These are phyloP conservation scores for Phytophthora macrochlamydospora DNA, from an alignment of 352 stramenopile genomes.

Conservation along the genomic window DNA sequence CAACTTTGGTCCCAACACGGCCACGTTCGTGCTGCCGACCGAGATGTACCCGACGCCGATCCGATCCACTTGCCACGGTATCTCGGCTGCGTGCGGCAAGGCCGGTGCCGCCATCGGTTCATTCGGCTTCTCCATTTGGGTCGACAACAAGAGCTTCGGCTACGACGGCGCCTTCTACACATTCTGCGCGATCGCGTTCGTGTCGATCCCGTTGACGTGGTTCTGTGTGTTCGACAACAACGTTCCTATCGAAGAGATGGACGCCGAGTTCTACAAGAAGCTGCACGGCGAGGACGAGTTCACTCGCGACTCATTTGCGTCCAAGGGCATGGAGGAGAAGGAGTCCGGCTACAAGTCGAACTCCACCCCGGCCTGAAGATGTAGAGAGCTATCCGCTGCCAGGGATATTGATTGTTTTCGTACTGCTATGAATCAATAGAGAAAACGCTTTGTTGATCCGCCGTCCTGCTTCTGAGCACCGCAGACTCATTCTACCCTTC, in stretches of 20 bases:
- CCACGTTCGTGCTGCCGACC: conserved; percentile 88
- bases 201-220: conserved; percentile 38
- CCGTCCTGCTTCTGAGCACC: too few relatives aligned
- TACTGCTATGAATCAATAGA: background rate
- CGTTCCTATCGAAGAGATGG: conserved; percentile 26
- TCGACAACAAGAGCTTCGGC: conserved; percentile 22
- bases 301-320: conserved; percentile 14
- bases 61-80: conserved; percentile 84
- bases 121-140: conserved; percentile 32
- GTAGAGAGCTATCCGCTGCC: background rate
- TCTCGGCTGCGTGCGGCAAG: conserved; percentile 35
- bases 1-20: conserved; percentile 85
- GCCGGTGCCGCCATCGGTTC: conserved; percentile 23
- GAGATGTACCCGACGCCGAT: conserved; percentile 85
- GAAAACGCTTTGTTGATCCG: too few relatives aligned
- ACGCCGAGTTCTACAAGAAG: conserved; percentile 15
- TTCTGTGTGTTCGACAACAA: conserved; percentile 71
- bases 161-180: conserved; percentile 32
- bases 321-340: conserved; percentile 10
- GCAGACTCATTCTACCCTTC: too few relatives aligned
- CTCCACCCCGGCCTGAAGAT: background rate
- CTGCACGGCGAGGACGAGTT: conserved; percentile 13
- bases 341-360: conserved; percentile 1
- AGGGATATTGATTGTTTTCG: background rate
- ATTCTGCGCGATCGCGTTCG: conserved; percentile 63